Evolutionary conservation across 176 grass and related monocot genomes (phyloP).

Genomic region (Musa schizocarpa): DNA sequence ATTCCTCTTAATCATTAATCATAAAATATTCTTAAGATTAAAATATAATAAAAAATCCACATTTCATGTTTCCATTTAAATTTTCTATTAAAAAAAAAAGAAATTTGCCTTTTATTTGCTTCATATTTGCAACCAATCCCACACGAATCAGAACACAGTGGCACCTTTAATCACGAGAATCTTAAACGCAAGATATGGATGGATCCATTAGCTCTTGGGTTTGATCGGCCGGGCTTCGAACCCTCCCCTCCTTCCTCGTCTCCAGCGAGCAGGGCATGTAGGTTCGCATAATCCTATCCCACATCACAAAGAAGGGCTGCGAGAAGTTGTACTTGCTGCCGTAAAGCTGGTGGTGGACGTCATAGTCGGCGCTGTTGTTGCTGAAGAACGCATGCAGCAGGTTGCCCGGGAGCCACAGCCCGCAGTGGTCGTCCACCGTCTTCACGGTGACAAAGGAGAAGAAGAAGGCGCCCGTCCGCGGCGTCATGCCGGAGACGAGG

Average conservation of each 20-base stretch:
- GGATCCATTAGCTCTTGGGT: neutral
- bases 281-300: neutral
- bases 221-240: neutral
- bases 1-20: too few relatives aligned
- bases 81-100: too few relatives aligned
- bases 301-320: neutral
- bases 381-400: neutral
- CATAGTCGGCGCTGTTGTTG: constrained; percentile 1
- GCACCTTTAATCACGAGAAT: too few relatives aligned
- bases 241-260: neutral
- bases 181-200: too few relatives aligned
- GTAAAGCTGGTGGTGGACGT: neutral
- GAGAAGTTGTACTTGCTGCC: neutral
- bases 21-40: too few relatives aligned
- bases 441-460: neutral
- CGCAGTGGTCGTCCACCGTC: neutral
- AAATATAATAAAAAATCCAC: too few relatives aligned
- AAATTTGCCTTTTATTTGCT: too few relatives aligned
- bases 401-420: constrained; percentile 2
- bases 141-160: too few relatives aligned
- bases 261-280: neutral
- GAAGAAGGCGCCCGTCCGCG: neutral
- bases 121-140: too few relatives aligned
- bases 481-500: neutral
- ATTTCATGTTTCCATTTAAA: too few relatives aligned